phyloP scores from a whole-genome alignment of 345 rosid genomes.

The Eucalyptus coolabah region DNA sequence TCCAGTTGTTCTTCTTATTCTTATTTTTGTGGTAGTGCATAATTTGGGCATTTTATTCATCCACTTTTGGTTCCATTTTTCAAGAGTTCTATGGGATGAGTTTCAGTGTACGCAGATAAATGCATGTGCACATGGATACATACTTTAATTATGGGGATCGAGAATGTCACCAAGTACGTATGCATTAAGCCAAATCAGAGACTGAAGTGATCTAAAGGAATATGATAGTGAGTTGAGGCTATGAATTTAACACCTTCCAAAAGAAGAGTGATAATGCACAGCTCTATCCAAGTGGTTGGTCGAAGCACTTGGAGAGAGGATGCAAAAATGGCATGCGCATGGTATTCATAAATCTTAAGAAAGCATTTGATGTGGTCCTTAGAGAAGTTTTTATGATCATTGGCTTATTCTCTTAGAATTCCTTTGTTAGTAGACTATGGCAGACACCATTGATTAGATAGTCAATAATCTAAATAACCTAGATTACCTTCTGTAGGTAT shows the following conservation, averaged over 20 bases:
- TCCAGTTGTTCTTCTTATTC: neutral
- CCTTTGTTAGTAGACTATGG: neutral
- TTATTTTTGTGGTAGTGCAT: neutral
- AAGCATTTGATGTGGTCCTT: neutral
- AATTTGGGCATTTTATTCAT: neutral
- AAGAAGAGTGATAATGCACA: neutral
- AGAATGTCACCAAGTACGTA: neutral
- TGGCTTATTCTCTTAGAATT: neutral
- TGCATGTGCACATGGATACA: neutral
- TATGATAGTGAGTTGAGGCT: neutral
- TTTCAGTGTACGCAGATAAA: neutral
- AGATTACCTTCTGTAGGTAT: neutral
- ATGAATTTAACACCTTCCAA: neutral
- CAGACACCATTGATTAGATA: neutral
- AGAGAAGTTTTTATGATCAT: neutral
- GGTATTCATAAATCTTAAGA: neutral
- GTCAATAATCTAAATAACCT: neutral
- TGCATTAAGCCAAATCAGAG: neutral
- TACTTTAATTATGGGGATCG: neutral
- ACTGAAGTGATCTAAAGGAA: neutral
- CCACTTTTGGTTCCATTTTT: neutral
- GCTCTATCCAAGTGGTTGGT: neutral
- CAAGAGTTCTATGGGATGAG: neutral
- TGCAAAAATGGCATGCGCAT: neutral
- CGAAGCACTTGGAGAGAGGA: neutral